These are phyloP conservation scores for Geotrichum carabidarum DNA, from an alignment of 1,139 yeast species.

Conservation along the genomic window DNA sequence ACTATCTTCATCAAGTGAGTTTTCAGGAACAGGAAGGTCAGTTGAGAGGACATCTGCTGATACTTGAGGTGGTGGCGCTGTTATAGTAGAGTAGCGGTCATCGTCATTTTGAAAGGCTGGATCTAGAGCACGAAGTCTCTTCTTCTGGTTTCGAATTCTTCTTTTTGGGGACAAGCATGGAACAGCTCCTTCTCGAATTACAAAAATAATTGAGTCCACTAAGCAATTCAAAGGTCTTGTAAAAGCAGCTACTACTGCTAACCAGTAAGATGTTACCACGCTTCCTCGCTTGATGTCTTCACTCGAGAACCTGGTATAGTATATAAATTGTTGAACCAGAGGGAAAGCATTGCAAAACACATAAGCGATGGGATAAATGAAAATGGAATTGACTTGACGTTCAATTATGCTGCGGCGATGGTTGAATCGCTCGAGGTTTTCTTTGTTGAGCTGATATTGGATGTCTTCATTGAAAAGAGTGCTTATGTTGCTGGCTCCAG, in stretches of 20 bases:
- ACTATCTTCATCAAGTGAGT: no score
- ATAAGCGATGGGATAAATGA: conserved; percentile 80
- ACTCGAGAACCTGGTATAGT: conserved; percentile 35
- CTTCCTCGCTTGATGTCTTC: background rate
- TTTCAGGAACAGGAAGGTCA: no score
- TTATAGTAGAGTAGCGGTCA: background rate
- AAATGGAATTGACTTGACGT: conserved; percentile 73
- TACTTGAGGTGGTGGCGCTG: no score
- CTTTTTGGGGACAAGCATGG: conserved; percentile 12
- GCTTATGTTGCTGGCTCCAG: background rate
- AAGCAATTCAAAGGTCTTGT: conserved; percentile 78
- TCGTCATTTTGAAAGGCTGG: background rate
- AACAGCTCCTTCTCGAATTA: conserved; percentile 53
- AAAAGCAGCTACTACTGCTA: conserved; percentile 62
- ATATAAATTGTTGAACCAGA: conserved; percentile 62
- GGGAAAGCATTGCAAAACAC: conserved; percentile 78
- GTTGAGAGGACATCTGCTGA: no score
- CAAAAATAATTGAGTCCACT: conserved; percentile 70
- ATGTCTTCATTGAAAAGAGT: conserved; percentile 39
- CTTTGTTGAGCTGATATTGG: conserved; percentile 41
- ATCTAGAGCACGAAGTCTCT: background rate
- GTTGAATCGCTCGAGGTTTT: conserved; percentile 55
- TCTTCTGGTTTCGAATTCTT: background rate
- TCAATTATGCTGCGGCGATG: conserved; percentile 60
- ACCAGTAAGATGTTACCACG: conserved; percentile 54